Conservation (phyloP, 192 early-diverging fungal genomes). For the Chytriomyces sp. region DNA sequence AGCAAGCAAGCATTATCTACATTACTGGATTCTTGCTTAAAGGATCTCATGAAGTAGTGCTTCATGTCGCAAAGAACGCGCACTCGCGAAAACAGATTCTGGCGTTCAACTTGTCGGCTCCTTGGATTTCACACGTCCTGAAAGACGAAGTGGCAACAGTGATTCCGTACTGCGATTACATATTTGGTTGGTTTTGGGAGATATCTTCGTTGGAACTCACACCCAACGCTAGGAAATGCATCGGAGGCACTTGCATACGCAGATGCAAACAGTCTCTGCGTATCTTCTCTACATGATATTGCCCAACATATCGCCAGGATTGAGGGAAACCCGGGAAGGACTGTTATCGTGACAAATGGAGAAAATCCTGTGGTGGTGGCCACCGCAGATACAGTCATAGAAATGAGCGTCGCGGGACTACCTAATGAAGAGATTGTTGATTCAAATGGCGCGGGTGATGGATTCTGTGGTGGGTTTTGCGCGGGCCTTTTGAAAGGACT, state of each 20-base stretch:
- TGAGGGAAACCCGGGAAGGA: slow-evolving; percentile 59
- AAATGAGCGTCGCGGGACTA: slow-evolving; percentile 51
- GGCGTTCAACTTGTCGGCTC: slow-evolving; percentile 84
- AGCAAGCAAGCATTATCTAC: slow-evolving; percentile 78
- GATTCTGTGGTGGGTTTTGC: slow-evolving; percentile 41
- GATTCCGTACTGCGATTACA: slow-evolving; percentile 76
- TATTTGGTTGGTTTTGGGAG: no score
- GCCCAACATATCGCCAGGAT: slow-evolving; percentile 72
- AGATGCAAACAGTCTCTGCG: slow-evolving; percentile 58
- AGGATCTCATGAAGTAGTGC: slow-evolving; percentile 72
- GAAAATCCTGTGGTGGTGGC: slow-evolving; percentile 60
- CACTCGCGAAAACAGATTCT: slow-evolving; percentile 71
- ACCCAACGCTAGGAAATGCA: slow-evolving; percentile 64
- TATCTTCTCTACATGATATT: slow-evolving; percentile 69
- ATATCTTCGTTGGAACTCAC: no score
- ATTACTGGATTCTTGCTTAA: slow-evolving; percentile 85
- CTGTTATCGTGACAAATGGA: slow-evolving; percentile 84
- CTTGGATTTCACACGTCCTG: slow-evolving; percentile 82
- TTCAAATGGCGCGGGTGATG: slow-evolving; percentile 90
- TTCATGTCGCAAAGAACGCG: slow-evolving; percentile 77
- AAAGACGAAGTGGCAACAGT: slow-evolving; percentile 65
- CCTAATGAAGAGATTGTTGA: slow-evolving; percentile 75
- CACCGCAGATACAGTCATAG: slow-evolving; percentile 47
- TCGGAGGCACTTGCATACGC: slow-evolving; percentile 80
- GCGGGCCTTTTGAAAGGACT: neutral